phyloP scores from a whole-genome alignment of 1,139 yeast species.

The Pneumocystis murina region DNA sequence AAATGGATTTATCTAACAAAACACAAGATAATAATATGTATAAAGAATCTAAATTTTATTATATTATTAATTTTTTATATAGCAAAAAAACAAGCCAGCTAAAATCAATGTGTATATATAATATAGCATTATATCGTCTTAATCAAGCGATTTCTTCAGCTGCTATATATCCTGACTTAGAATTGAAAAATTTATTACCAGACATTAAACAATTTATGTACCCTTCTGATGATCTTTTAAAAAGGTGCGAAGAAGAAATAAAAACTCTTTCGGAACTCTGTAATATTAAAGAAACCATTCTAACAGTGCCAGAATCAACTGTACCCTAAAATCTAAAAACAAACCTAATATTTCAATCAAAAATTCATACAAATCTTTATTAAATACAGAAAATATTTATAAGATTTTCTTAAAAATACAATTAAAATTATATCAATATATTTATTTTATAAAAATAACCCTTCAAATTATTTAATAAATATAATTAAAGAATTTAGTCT shows the following conservation, averaged over 20 bases:
- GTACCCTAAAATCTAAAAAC: no score
- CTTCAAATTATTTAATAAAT: no score
- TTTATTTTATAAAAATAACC: no score
- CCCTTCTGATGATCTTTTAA: background rate
- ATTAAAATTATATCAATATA: no score
- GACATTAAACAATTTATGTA: background rate
- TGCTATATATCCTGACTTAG: conserved; percentile 19
- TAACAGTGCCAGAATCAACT: background rate
- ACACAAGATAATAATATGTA: background rate
- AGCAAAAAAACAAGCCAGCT: conserved; percentile 8
- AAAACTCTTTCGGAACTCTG: background rate
- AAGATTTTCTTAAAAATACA: no score
- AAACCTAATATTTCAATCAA: no score
- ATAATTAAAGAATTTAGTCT: no score
- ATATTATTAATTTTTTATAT: background rate
- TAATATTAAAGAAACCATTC: background rate
- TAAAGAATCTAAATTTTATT: background rate
- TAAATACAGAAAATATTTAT: no score
- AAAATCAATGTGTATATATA: conserved; percentile 18
- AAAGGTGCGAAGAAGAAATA: background rate
- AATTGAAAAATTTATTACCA: conserved; percentile 3
- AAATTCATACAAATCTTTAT: no score
- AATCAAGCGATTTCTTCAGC: conserved; percentile 21
- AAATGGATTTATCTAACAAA: conserved; percentile 26
- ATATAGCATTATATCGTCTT: conserved; percentile 23